Conservation (phyloP, 1,284 basidiomycete species). For the Hemileia vastatrix region DNA sequence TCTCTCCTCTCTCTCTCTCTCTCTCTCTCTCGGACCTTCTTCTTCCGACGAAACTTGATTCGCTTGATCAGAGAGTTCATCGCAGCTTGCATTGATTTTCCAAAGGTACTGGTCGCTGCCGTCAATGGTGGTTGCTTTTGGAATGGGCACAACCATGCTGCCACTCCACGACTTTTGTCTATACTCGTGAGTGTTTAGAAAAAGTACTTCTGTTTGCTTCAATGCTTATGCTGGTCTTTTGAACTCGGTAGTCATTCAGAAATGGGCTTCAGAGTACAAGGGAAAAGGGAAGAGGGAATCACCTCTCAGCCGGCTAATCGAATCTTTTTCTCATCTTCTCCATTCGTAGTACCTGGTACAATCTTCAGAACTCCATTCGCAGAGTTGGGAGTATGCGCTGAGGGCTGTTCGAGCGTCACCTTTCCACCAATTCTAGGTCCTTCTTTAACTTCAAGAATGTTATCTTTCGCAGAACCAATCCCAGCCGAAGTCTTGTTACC, state of each 20-base stretch:
- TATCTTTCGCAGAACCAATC: constrained; percentile 24
- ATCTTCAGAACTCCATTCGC: constrained; percentile 27
- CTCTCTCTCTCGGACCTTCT: no score
- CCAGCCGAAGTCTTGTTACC: constrained; percentile 22
- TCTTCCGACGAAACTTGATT: no score
- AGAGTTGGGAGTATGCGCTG: constrained; percentile 24
- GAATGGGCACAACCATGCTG: no score
- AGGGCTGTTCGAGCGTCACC: constrained; percentile 25
- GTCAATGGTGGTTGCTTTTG: constrained; percentile 23
- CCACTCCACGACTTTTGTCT: constrained; percentile 14
- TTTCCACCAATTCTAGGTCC: constrained; percentile 26
- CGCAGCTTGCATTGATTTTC: constrained; percentile 26
- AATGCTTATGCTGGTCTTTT: constrained; percentile 33
- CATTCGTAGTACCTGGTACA: constrained; percentile 22
- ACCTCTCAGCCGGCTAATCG: constrained; percentile 16
- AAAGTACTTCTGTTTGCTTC: background rate
- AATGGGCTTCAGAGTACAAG: constrained; percentile 25
- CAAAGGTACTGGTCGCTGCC: constrained; percentile 24
- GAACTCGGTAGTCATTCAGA: constrained; percentile 40
- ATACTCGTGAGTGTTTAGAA: constrained; percentile 1
- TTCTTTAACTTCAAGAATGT: constrained; percentile 20
- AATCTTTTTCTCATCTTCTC: constrained; percentile 20
- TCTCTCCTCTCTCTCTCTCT: no score
- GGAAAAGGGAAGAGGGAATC: background rate
- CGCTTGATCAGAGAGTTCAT: constrained; percentile 25